Base-by-base conservation (phyloP, 805 yeast species). In the Metschnikowia matae region DNA sequence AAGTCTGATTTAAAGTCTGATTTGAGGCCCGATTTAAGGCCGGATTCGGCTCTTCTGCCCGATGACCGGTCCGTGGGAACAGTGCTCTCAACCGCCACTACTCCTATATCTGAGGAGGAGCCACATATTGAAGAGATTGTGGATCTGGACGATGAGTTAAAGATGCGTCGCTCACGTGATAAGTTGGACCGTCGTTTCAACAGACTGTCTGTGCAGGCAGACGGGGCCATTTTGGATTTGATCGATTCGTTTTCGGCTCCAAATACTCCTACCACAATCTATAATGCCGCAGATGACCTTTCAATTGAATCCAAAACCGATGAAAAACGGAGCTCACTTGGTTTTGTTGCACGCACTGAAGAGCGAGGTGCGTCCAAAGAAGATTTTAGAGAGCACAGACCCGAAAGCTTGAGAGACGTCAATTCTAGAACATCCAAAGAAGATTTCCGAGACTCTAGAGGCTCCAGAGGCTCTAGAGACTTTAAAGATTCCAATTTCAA, bases 111-210 rank as follows among this genome's bases (percentile, higher is more conserved):
- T 5, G 21, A 18, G 6, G 21, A 11, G 8, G 14, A 17, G 2
- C 7, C 41, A 33, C 68, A 70, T 3, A 72, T 73, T 45, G 78
- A 73, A 57, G 78, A 73, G 54, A 63, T 70, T 21, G 67, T 69
- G 49, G 74, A 70, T 54, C 62, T 69, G 26, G 77, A 73, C 52
- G 75, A 71, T 44, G 74, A 70, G 55, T 54, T 65, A 20, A 48
- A 53, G 32, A 48, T 53, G 36, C 54, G 58, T 41, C 40, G 43
- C 18, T 46, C 50, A 44, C 55, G 58, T 6, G 57, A 57, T 40
- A 46, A 48, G 20, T 46, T 54, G 39, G 57, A 54, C 44, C 54
- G 58, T 20, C 49, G 54, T 29, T 54, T 56, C 49, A 26, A 37
- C 36, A 32, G 23, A 26, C 51, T 45, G 52, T 17, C 44, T 18